phyloP scores from a whole-genome alignment of 352 stramenopile species.

The Halophytophthora polymorphica region DNA sequence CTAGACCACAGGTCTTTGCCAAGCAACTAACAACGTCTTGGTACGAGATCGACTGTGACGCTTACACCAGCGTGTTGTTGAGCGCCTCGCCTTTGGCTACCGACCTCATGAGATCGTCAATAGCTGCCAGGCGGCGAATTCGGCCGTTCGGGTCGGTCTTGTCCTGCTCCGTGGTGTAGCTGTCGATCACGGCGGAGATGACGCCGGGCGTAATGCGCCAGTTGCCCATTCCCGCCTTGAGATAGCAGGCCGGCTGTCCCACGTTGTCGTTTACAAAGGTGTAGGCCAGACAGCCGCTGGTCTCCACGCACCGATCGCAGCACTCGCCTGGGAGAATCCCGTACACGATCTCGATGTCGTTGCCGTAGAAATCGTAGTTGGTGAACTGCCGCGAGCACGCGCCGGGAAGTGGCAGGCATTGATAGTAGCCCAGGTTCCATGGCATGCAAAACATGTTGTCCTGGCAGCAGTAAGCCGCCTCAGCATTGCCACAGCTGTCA shows the following conservation, averaged over 20 bases:
- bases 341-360: constrained; percentile 37
- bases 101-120: constrained; percentile 1
- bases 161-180: constrained; percentile 22
- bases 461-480: constrained; percentile 29
- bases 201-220: constrained; percentile 10
- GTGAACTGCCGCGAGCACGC: constrained; percentile 33
- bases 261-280: constrained; percentile 44
- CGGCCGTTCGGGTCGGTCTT: constrained; percentile 15
- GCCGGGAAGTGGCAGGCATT: constrained; percentile 28
- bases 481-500: constrained; percentile 9
- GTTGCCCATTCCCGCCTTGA: constrained; percentile 28
- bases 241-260: constrained; percentile 26
- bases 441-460: constrained; percentile 42
- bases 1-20: too few relatives aligned
- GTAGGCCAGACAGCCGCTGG: constrained; percentile 40
- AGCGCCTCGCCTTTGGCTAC: constrained; percentile 1
- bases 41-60: too few relatives aligned
- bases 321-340: constrained; percentile 32
- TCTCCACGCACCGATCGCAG: constrained; percentile 31
- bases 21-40: too few relatives aligned
- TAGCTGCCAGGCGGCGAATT: constrained; percentile 7
- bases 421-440: constrained; percentile 42
- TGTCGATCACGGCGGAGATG: constrained; percentile 28
- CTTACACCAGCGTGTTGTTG: too few relatives aligned
- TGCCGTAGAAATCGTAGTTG: constrained; percentile 35